These are phyloP conservation scores for Neurospora sp. DNA, from an alignment of 495 filamentous ascomycete genomes.

Conservation along the genomic window DNA sequence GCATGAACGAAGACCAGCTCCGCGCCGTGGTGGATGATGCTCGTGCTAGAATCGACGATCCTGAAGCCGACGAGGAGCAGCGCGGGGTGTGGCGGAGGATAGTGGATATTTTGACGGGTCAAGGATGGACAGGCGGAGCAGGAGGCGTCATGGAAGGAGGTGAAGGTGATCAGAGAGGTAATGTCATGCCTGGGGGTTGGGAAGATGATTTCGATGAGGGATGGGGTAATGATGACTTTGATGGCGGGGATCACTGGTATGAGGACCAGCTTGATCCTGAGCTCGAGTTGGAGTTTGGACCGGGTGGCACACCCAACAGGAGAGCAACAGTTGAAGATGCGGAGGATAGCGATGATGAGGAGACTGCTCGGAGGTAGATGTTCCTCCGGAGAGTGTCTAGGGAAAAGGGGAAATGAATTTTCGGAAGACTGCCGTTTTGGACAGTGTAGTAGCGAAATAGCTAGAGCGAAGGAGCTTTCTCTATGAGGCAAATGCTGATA, in stretches of 20 bases:
- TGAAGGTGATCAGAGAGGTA: constrained; percentile 4
- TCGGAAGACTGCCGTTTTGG: neutral
- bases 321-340: neutral
- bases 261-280: neutral
- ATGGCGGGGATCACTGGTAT: constrained; percentile 18
- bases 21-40: constrained; percentile 1
- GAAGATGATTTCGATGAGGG: neutral
- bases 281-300: neutral
- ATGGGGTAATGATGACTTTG: neutral
- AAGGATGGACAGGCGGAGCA: neutral
- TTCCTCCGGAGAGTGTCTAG: neutral
- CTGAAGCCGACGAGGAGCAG: neutral
- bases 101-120: neutral
- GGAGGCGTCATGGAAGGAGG: constrained; percentile 9
- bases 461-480: neutral
- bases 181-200: constrained; percentile 7
- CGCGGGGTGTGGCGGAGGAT: constrained; percentile 1
- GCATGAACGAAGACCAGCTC: neutral
- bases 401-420: neutral
- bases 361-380: neutral
- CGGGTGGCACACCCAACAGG: neutral
- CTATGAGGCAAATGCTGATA: neutral
- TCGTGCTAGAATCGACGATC: neutral
- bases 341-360: constrained; percentile 6
- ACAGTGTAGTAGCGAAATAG: neutral